Base-by-base conservation (phyloP, 768 basidiomycete species). In the Tubosaeta brunneosetosa region DNA sequence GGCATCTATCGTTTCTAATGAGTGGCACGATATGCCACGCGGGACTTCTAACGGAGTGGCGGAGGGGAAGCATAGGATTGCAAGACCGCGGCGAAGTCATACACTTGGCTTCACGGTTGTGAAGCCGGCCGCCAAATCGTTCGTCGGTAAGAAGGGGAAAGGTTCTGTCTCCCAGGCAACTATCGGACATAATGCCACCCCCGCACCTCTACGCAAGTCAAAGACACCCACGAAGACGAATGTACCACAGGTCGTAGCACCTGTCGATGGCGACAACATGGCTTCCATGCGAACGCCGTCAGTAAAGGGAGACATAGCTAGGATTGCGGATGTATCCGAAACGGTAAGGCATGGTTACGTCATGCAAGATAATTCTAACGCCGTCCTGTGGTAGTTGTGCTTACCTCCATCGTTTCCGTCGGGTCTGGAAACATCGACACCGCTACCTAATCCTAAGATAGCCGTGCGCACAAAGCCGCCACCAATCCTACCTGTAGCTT, bases 341-440 rank as follows among this genome's bases (percentile, higher is more conserved):
- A 65, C 65, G 56, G 74, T 75, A 55, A 61, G 74, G 60, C 31
- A 32, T 36, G 34, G 48, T 44, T 48, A 27, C 46, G 49, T 55
- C 17, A 52, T 38, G 29, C 22, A 26, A 45, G 36, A 37, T 50
- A 32, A 47, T 34, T 44, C 56, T 69, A 51, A 69, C 42, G 3
- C 29, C 42, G 31, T 51, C 44, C 34, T 43, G 33, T 27, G 40
- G 58, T 55, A 75, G 79, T 66, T 70, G n/a, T 80, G 75, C 52
- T 64, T 79, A 17, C 80, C 80, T 1, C 81, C 81, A 4, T 83
- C 82, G 7, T 83, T 83, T 57, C 77, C 79, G 29, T 70, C 75
- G 11, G 69, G 80, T 51, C 62, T 84, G 19, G 60, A 67, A 31
- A 82, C 80, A 26, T 84, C 82, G 2, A 84, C 82, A 5, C 82